Base-by-base conservation (phyloP, 768 basidiomycete genomes). In the Boletus bicolor region DNA sequence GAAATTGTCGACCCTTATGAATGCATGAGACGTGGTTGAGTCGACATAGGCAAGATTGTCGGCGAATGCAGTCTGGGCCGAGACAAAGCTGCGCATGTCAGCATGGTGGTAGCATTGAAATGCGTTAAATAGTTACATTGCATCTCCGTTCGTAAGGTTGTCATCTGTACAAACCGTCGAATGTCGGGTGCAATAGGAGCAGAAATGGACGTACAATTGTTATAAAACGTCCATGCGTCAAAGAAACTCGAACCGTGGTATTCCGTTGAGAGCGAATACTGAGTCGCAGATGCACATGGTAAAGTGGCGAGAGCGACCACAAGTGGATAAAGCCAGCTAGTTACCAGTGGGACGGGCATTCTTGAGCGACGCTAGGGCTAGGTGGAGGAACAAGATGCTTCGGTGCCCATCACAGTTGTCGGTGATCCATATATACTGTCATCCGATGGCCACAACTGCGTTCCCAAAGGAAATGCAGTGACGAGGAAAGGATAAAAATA, bases 1-100 rank as follows among this genome's bases (percentile, higher is more conserved):
- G 30, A 78, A 81, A 66, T 90, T 89, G 72, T 91, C 89, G 12
- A 91, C 87, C 63, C 79, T 82, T 65, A 91, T 86, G 63, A 91
- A 82, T 2, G 88, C 89, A 57, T 86, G 86, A 14, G 84, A 85
- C 4, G 87, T 85, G 17, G 74, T 59, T 8, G 77, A 28, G 59
- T 91, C 85, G 42, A 88, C 78, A 62, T 78, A 88, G 2, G 85
- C 80, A 36, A 89, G 81, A 54, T 79, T 69, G 37, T 77, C 70
- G 7, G 78, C 72, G 35, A 72, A 65, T 4, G 80, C 85, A 14
- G 72, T 72, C 47, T 64, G 56, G 11, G 67, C 68, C 1, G 78
- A 79, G 41, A 83, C 73, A 61, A 79, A 86, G 43, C 82, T 83
- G 55, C 17, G 46, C 50, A 56, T 34, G 49, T 58, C 54, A 53